Base-by-base conservation (phyloP, 768 basidiomycete species). In the Cyathus striatus region DNA sequence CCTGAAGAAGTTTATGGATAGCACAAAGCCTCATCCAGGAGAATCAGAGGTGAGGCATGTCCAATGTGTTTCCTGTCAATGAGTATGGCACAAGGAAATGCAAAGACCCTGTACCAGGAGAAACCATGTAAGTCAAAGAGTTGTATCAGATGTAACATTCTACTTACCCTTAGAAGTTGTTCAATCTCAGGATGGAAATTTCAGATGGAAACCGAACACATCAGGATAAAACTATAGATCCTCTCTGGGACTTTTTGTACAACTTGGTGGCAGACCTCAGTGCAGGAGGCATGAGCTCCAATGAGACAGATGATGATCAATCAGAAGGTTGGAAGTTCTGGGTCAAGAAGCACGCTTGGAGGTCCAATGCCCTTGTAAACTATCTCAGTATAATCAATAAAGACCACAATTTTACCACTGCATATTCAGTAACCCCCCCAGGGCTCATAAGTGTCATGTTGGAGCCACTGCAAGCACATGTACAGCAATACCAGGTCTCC, bases 381-480 rank as follows among this genome's bases (percentile, higher is more conserved):
- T 45, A 40, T 40, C 44, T 45, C 21, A 32, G 41, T 30, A 39
- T 45, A 23, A 45, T 45, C 21, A 39, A 45, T 25, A 16, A 23
- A 18, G 44, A 45, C 14, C 33, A 26, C 17, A 45, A 45, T 16
- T 32, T 16, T 3, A 26, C 16, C 18, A 45, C 40, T 32, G 36
- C 36, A 30, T 45, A 45, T 16, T 26, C 38, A 35, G 41, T 33
- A 21, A 21, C 9, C 5, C 35, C 13, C 23, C 26, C 44, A n/a
- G 23, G 44, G 44, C 40, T 16, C 6, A 32, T 18, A 26, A 22
- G 18, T 18, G 44, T 17, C 20, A 35, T n/a, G 16, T 21, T 17
- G 39, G 27, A n/a, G 39, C 38, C 30, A 33, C n/a, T 10, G 13
- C 25, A 22, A 45, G 44, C 23, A 25, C 14, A 12, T 27, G 44